Evolutionary conservation across 2,329 filamentous ascomycete species (phyloP), one percentile per base, ranked within the genome.

Genomic region (Fusarium armeniacum): DNA sequence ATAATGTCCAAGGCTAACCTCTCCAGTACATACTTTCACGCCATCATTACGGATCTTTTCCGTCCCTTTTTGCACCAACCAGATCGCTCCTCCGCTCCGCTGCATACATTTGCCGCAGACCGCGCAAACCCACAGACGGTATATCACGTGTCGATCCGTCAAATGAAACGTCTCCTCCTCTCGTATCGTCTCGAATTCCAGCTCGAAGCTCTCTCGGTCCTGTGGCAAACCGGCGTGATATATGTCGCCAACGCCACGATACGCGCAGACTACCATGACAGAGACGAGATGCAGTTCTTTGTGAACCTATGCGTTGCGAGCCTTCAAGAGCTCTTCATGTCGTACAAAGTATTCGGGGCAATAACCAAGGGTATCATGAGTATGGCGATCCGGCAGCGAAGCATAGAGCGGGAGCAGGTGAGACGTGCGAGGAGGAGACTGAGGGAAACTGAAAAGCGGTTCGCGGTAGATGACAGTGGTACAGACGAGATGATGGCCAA

Each of bases 161-260:
- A 58, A 22, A 22, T 58, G 46, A 58, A 53, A 1, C 46, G 38
- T 3, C 55, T 53, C 7, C 10, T 58, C 1, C 46, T 58, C 0
- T 58, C 55, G 1, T 52, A 58, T 12, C 55, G 55, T 0, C 47
- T 35, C 13, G 46, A 53, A 16, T 53, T 53, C 1, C 22, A 26
- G 3, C 6, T 43, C 3, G 22, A 58, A 30, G 36, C 30, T 6
- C 32, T 43, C 2, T 36, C 55, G 2, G 28, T 58, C 0, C n/a
- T 58, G 1, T 58, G 55, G 38, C 47, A 53, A 6, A 58, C 30
- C 0, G 40, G 47, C 2, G 20, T 58, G 7, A 44, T 58, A 28
- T 58, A 58, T 10, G 47, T 58, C 7, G 55, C 24, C 16, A 58
- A 53, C 6, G 55, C 47, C 7, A 22, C 50, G 3, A 32, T 50